Evolutionary conservation across 1,139 yeast species (phyloP).

Genomic region (Geotrichum europaeum): DNA sequence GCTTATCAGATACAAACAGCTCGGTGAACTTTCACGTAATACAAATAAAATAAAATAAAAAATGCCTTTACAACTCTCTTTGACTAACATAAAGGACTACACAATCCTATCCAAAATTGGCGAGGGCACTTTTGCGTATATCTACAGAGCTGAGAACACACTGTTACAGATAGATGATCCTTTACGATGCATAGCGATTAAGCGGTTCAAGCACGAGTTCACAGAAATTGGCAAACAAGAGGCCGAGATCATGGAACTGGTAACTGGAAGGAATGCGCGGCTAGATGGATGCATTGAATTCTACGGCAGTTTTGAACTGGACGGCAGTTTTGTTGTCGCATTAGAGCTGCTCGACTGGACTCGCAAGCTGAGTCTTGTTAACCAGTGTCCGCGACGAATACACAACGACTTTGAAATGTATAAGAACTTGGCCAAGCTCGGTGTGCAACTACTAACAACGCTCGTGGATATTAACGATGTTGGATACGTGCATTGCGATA

Average conservation of each 20-base stretch:
- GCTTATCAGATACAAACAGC: not conserved
- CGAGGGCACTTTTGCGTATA: conserved; percentile 19
- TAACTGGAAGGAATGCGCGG: conserved; percentile 1
- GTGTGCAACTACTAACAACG: conserved; percentile 24
- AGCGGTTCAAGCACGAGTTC: conserved; percentile 19
- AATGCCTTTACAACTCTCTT: not conserved
- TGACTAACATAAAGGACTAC: not conserved
- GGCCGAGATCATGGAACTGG: conserved; percentile 16
- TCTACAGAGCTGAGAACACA: conserved; percentile 22
- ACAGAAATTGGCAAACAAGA: conserved; percentile 21
- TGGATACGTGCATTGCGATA: conserved; percentile 69
- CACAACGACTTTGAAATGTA: conserved; percentile 1
- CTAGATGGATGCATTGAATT: conserved; percentile 13
- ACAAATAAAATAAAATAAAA: not conserved
- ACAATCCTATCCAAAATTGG: conserved; percentile 16
- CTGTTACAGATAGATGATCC: conserved; percentile 14
- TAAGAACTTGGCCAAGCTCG: conserved; percentile 23
- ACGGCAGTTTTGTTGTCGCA: conserved; percentile 20
- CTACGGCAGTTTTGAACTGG: conserved; percentile 19
- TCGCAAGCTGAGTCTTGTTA: conserved; percentile 16
- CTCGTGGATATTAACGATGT: conserved; percentile 38
- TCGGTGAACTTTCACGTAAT: not conserved
- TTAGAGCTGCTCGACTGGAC: conserved; percentile 21
- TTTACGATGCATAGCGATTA: conserved; percentile 22
- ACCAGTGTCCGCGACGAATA: not conserved